A percentile compares a stretch with the other conserved stretches of the same genome.
Conservation (phyloP, 2,329 filamentous ascomycete species). For the Metarhizium anisopliae region DNA sequence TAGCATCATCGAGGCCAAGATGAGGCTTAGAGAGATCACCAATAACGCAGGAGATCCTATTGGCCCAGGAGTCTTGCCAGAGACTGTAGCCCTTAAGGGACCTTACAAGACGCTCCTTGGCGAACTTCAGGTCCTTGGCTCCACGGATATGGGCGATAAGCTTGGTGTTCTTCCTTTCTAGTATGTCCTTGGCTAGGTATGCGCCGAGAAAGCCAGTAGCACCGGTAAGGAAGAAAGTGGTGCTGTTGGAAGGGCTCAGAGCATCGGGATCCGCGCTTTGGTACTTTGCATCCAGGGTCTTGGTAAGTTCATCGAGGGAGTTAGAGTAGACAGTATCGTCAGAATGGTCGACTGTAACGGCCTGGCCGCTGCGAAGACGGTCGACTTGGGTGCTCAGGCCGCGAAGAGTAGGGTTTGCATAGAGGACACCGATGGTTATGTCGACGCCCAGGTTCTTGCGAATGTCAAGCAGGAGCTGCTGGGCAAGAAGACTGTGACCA, state of each 20-base stretch:
- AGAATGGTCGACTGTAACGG: conserved; percentile 22
- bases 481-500: conserved; percentile 46
- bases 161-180: conserved; percentile 38
- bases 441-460: conserved; percentile 20
- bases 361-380: conserved; percentile 17
- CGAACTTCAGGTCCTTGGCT: conserved; percentile 51
- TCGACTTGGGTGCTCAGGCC: conserved; percentile 22
- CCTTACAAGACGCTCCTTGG: conserved; percentile 53
- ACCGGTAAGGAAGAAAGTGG: conserved; percentile 73
- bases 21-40: conserved; percentile 66
- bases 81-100: conserved; percentile 70
- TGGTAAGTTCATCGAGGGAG: conserved; percentile 41
- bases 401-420: conserved; percentile 18
- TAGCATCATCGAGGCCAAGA: conserved; percentile 58
- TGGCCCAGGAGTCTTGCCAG: conserved; percentile 62
- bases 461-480: conserved; percentile 61
- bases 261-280: conserved; percentile 26
- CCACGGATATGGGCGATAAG: conserved; percentile 67
- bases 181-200: conserved; percentile 67
- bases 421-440: conserved; percentile 23
- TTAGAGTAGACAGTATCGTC: conserved; percentile 44
- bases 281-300: conserved; percentile 35
- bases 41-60: conserved; percentile 55
- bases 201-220: conserved; percentile 72
- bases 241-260: conserved; percentile 17